phyloP scores from a whole-genome alignment of 2,329 filamentous ascomycete genomes.

The Pseudogymnoascus sp. region DNA sequence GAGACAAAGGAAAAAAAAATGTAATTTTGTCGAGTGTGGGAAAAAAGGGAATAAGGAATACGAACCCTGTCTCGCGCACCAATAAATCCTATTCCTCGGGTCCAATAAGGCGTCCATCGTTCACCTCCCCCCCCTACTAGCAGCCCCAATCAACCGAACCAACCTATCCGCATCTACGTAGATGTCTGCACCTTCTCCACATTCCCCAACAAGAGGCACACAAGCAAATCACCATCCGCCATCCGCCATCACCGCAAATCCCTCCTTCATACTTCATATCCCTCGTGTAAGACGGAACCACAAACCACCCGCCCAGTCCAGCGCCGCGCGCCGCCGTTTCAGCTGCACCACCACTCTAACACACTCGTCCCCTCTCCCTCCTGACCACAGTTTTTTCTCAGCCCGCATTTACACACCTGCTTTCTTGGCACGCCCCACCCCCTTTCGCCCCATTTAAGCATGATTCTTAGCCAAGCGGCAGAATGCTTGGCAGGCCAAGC shows the following conservation, averaged over 20 bases:
- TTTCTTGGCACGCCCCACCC: background rate
- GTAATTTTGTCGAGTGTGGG: background rate
- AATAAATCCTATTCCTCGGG: background rate
- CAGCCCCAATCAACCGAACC: background rate
- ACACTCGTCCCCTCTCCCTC: background rate
- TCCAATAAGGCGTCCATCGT: background rate
- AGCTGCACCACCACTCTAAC: background rate
- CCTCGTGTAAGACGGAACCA: background rate
- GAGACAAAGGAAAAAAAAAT: background rate
- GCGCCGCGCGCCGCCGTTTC: background rate
- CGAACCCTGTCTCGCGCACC: background rate
- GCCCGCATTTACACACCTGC: background rate
- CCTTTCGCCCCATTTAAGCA: slow-evolving; percentile 1
- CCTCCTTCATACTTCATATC: background rate
- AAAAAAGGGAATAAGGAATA: background rate
- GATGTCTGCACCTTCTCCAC: background rate
- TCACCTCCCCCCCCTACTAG: background rate
- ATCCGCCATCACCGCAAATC: background rate
- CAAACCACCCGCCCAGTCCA: background rate
- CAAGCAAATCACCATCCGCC: background rate
- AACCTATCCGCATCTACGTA: background rate
- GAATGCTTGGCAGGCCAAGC: slow-evolving; percentile 1
- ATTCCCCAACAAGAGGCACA: background rate
- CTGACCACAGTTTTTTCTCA: background rate
- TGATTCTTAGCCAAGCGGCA: slow-evolving; percentile 1